Conservation (phyloP, 2,329 filamentous ascomycete genomes). For the Hypoxylon sp. region DNA sequence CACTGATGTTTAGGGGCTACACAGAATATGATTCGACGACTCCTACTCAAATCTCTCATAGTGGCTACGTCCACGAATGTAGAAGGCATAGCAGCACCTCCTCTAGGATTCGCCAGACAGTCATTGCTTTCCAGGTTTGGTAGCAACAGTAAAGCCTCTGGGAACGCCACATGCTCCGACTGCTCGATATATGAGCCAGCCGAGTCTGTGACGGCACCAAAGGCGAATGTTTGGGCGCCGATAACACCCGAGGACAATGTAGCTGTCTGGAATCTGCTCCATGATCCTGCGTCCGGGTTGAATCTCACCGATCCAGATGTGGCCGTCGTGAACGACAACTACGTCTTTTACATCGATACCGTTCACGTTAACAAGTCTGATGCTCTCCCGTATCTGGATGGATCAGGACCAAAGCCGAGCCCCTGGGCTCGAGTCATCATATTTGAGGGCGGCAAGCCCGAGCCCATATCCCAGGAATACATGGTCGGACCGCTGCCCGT, state of each 20-base stretch:
- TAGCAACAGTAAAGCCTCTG: background rate
- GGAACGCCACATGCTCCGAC: slow-evolving; percentile 13
- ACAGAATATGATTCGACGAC: slow-evolving; percentile 6
- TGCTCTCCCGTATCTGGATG: slow-evolving; percentile 55
- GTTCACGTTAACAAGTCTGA: slow-evolving; percentile 58
- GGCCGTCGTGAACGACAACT: slow-evolving; percentile 54
- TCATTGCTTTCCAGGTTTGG: slow-evolving; percentile 17
- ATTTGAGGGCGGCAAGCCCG: slow-evolving; percentile 52
- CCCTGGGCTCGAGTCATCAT: slow-evolving; percentile 57
- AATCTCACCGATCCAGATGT: slow-evolving; percentile 53
- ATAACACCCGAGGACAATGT: slow-evolving; percentile 53
- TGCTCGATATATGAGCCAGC: slow-evolving; percentile 32
- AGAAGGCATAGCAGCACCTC: slow-evolving; percentile 6
- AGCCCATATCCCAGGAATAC: slow-evolving; percentile 56
- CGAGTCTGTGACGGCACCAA: slow-evolving; percentile 47
- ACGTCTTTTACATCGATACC: slow-evolving; percentile 56
- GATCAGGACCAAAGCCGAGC: slow-evolving; percentile 45
- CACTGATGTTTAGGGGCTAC: background rate
- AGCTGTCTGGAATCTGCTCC: slow-evolving; percentile 54
- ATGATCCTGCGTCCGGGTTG: slow-evolving; percentile 50
- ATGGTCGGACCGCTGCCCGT: slow-evolving; percentile 59
- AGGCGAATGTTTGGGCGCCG: slow-evolving; percentile 51
- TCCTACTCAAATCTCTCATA: background rate
- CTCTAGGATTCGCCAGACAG: slow-evolving; percentile 17
- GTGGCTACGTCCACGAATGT: background rate